These are phyloP conservation scores for Infundibulicybe gibba DNA, from an alignment of 768 basidiomycete species.

Conservation along the genomic window DNA sequence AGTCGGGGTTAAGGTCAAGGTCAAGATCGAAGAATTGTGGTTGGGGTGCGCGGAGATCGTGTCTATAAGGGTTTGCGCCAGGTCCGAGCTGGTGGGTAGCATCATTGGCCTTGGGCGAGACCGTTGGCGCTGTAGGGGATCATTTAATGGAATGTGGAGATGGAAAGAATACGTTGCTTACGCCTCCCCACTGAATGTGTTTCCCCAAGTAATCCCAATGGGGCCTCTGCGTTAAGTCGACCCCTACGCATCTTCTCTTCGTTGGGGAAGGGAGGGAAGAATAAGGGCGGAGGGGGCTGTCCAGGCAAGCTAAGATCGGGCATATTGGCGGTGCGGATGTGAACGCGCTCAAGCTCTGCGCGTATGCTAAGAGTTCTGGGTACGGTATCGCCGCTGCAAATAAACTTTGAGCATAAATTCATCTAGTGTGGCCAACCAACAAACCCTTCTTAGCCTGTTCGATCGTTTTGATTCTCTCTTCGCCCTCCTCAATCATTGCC, in stretches of 20 bases:
- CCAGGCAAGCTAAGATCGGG: constrained; percentile 68
- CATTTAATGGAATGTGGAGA: constrained; percentile 3
- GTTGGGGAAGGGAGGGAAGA: constrained; percentile 90
- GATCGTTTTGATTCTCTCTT: constrained; percentile 65
- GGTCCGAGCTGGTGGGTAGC: constrained; percentile 37
- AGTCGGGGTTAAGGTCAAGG: constrained; percentile 80
- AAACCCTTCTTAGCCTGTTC: constrained; percentile 69
- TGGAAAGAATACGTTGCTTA: constrained; percentile 27
- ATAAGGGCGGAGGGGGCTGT: constrained; percentile 72
- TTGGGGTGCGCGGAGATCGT: constrained; percentile 59
- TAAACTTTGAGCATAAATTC: neutral
- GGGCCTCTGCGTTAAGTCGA: constrained; percentile 74
- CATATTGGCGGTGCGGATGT: constrained; percentile 87
- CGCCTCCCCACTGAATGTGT: constrained; percentile 78
- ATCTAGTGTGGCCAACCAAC: constrained; percentile 8
- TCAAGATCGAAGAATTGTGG: constrained; percentile 75
- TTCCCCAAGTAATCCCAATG: constrained; percentile 74
- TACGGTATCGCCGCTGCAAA: constrained; percentile 71
- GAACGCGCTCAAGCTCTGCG: constrained; percentile 80
- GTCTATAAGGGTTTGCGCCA: constrained; percentile 67
- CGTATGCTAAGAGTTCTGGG: constrained; percentile 79
- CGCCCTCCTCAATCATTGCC: constrained; percentile 69
- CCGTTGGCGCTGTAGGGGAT: constrained; percentile 48
- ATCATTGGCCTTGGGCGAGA: constrained; percentile 52
- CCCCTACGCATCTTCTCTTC: constrained; percentile 90